Evolutionary conservation across 1,139 yeast genomes (phyloP).

Genomic region (Taphrina populina): DNA sequence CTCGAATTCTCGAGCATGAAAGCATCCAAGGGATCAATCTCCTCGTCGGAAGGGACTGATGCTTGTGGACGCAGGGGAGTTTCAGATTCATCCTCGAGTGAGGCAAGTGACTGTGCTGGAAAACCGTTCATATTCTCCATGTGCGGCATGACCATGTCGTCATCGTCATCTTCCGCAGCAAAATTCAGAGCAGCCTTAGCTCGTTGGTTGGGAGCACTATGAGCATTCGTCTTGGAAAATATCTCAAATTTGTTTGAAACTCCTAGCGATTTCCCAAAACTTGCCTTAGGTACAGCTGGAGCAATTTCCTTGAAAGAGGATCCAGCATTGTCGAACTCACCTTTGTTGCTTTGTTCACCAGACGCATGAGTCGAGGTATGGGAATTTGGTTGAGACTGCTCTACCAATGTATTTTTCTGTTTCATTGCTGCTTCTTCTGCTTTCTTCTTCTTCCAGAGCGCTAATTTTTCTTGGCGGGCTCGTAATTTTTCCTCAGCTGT

Average conservation of each 20-base stretch:
- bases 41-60: slow-evolving; percentile 34
- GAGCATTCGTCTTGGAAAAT: neutral
- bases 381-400: too few relatives aligned
- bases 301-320: too few relatives aligned
- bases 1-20: slow-evolving; percentile 43
- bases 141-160: slow-evolving; percentile 34
- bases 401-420: too few relatives aligned
- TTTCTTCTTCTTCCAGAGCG: slow-evolving; percentile 48
- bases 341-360: too few relatives aligned
- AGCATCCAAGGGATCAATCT: slow-evolving; percentile 48
- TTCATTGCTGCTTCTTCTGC: slow-evolving; percentile 41
- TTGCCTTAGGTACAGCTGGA: slow-evolving; percentile 10
- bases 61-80: neutral
- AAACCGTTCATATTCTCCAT: neutral
- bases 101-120: too few relatives aligned
- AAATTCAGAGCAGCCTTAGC: neutral
- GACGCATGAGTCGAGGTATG: too few relatives aligned
- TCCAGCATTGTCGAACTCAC: too few relatives aligned
- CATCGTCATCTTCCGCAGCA: neutral
- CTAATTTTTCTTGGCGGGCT: slow-evolving; percentile 46
- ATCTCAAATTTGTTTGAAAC: neutral
- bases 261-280: too few relatives aligned
- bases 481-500: slow-evolving; percentile 43
- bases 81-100: too few relatives aligned
- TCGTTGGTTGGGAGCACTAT: neutral